phyloP scores from a whole-genome alignment of 2,329 filamentous ascomycete genomes.

The Alternaria panax region DNA sequence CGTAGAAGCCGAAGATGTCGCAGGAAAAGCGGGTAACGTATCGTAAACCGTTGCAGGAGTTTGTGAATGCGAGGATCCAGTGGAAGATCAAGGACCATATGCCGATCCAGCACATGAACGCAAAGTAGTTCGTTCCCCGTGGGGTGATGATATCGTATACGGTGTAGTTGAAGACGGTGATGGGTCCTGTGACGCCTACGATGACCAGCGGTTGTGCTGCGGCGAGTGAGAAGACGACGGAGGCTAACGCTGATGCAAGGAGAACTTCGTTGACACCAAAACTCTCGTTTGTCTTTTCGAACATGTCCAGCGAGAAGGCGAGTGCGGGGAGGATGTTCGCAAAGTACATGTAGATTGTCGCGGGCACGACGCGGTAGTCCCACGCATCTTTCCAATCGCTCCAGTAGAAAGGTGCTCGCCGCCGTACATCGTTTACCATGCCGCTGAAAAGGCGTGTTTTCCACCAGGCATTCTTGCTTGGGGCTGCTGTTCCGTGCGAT shows the following conservation, averaged over 20 bases:
- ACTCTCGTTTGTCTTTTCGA: constrained; percentile 81
- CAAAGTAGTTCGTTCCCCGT: constrained; percentile 79
- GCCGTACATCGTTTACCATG: constrained; percentile 79
- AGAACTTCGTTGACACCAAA: constrained; percentile 93
- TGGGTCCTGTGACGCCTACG: constrained; percentile 90
- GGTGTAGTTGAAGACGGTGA: constrained; percentile 94
- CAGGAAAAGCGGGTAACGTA: constrained; percentile 92
- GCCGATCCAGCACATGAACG: constrained; percentile 92
- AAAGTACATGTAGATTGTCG: constrained; percentile 93
- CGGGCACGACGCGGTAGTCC: constrained; percentile 88
- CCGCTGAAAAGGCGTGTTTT: constrained; percentile 76
- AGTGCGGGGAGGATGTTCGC: constrained; percentile 88
- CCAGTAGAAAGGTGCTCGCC: constrained; percentile 76
- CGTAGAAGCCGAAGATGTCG: constrained; percentile 94
- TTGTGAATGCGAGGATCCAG: constrained; percentile 82
- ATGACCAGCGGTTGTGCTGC: constrained; percentile 88
- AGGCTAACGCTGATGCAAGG: constrained; percentile 81
- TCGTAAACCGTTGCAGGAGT: constrained; percentile 85
- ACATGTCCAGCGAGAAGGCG: constrained; percentile 93
- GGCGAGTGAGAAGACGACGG: constrained; percentile 80
- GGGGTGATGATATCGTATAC: constrained; percentile 87
- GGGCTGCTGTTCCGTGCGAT: constrained; percentile 19
- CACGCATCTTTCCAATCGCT: constrained; percentile 88
- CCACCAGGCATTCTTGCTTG: constrained; percentile 67
- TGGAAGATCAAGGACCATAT: constrained; percentile 87